Conservation (phyloP, 805 yeast genomes). For the Wickerhamiella cacticola region DNA sequence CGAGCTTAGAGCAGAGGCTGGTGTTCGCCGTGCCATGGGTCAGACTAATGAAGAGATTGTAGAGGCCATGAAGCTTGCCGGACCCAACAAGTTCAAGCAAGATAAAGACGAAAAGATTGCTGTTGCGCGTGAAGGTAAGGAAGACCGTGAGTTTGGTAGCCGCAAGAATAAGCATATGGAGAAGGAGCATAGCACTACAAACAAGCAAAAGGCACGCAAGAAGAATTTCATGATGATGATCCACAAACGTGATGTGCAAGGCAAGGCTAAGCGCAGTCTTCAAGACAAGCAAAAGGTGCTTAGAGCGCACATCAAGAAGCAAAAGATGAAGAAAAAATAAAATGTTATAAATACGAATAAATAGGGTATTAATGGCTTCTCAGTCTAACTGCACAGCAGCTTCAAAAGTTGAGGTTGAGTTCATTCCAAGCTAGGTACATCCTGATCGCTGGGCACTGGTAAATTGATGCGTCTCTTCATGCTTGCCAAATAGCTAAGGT, state of each 20-base stretch:
- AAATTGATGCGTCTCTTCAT: constrained; percentile 7
- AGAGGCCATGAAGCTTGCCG: constrained; percentile 65
- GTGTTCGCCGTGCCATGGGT: constrained; percentile 60
- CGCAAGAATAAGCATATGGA: constrained; percentile 56
- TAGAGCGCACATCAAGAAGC: constrained; percentile 76
- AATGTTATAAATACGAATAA: not conserved
- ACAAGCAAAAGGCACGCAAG: constrained; percentile 91
- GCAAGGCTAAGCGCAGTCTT: constrained; percentile 79
- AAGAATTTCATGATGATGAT: constrained; percentile 99
- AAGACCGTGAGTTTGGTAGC: constrained; percentile 85
- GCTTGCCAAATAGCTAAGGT: constrained; percentile 5
- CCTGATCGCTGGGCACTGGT: constrained; percentile 9
- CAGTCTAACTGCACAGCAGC: too few species aligned
- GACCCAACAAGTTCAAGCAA: constrained; percentile 69
- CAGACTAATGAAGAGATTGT: constrained; percentile 66
- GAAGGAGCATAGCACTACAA: constrained; percentile 77
- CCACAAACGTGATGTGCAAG: constrained; percentile 88
- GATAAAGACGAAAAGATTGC: constrained; percentile 84
- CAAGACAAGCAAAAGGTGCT: constrained; percentile 82
- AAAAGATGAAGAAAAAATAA: constrained; percentile 65
- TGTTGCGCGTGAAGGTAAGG: constrained; percentile 78
- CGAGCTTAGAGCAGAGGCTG: constrained; percentile 75
- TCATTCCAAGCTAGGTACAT: constrained; percentile 5
- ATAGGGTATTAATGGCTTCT: too few species aligned
- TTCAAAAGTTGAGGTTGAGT: too few species aligned